Evolutionary conservation across 148 eudicot genomes (phyloP).

Genomic region (Gaultheria prostrata): DNA sequence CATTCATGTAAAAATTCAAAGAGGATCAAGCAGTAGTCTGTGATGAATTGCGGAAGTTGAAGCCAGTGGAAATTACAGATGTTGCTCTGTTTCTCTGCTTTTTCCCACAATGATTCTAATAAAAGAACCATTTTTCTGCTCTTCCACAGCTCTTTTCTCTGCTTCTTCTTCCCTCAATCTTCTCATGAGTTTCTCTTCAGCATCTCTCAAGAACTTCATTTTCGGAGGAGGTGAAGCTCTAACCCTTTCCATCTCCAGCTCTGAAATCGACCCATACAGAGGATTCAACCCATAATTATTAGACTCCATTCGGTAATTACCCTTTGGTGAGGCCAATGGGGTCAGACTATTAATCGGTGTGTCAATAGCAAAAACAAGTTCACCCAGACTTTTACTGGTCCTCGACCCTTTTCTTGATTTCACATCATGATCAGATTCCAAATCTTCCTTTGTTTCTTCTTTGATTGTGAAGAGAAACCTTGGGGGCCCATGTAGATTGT

Average conservation of each 20-base stretch:
- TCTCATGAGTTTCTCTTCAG: slow-evolving; percentile 76
- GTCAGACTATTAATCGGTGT: slow-evolving; percentile 45
- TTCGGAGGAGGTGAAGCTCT: slow-evolving; percentile 81
- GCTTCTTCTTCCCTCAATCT: slow-evolving; percentile 68
- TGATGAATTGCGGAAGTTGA: slow-evolving; percentile 29
- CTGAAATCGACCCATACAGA: slow-evolving; percentile 60
- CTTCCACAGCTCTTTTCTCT: slow-evolving; percentile 37
- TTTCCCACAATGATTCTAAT: slow-evolving; percentile 26
- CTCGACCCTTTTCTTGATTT: slow-evolving; percentile 63
- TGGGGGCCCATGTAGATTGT: slow-evolving; percentile 76
- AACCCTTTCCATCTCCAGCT: slow-evolving; percentile 56
- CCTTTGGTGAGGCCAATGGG: slow-evolving; percentile 52
- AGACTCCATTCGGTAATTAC: slow-evolving; percentile 16
- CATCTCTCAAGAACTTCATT: slow-evolving; percentile 89
- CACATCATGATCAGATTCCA: slow-evolving; percentile 78
- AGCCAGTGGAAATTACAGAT: slow-evolving; percentile 47
- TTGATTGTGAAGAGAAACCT: slow-evolving; percentile 85
- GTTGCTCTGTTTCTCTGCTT: slow-evolving; percentile 23
- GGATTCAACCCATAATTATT: slow-evolving; percentile 59
- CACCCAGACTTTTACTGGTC: slow-evolving; percentile 57
- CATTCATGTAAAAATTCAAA: not conserved
- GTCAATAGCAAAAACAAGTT: slow-evolving; percentile 48
- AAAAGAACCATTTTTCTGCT: slow-evolving; percentile 36
- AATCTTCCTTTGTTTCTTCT: slow-evolving; percentile 84
- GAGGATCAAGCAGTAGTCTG: too few relatives aligned